Evolutionary conservation across 2,329 filamentous ascomycete species (phyloP).

Genomic region (Sporothrix brasiliensis): DNA sequence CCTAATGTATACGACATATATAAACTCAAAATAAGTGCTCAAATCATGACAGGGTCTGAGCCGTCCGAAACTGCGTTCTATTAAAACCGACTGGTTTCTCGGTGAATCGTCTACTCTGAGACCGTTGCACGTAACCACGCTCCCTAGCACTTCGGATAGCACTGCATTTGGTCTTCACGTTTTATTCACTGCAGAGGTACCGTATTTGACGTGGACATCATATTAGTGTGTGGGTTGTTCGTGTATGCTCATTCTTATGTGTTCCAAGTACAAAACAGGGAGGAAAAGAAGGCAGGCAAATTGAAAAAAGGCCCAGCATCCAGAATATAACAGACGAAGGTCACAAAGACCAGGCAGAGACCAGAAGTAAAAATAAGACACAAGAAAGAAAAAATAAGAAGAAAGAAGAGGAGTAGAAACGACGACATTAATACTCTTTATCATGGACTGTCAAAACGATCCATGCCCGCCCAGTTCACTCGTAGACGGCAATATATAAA

Average conservation of each 20-base stretch:
- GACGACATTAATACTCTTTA: slow-evolving; percentile 10
- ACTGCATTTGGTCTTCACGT: neutral
- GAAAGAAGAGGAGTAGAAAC: neutral
- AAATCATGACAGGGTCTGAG: too few species aligned
- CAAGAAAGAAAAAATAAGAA: neutral
- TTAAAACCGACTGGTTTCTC: too few species aligned
- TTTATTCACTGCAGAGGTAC: neutral
- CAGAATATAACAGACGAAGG: neutral
- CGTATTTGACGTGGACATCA: neutral
- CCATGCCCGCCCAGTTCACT: slow-evolving; percentile 13
- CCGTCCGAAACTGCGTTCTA: too few species aligned
- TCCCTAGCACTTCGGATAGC: too few species aligned
- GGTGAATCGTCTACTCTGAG: too few species aligned
- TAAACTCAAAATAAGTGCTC: too few species aligned
- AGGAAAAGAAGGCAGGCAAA: too few species aligned
- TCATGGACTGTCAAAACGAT: slow-evolving; percentile 10
- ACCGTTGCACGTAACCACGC: too few species aligned
- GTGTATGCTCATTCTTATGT: slow-evolving; percentile 9
- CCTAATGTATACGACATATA: too few species aligned
- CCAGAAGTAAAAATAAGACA: too few species aligned
- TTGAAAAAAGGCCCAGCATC: neutral
- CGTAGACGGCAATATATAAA: slow-evolving; percentile 15
- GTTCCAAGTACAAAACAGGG: slow-evolving; percentile 3
- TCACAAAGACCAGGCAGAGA: neutral
- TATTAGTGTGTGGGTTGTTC: neutral